Conservation (phyloP, 768 basidiomycete species). For the Phallus indusiatus region DNA sequence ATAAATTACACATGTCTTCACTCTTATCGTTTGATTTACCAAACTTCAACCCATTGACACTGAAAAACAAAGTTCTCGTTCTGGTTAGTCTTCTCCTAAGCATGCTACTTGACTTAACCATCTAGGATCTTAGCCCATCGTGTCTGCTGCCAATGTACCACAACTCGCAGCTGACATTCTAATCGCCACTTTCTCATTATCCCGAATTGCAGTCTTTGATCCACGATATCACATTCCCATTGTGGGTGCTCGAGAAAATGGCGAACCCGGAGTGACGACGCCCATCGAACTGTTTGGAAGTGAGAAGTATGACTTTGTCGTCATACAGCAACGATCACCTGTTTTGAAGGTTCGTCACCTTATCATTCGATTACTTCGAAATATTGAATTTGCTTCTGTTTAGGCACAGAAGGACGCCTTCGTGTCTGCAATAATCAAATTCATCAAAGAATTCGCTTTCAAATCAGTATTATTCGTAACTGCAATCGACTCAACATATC, state of each 20-base stretch:
- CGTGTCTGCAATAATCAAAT: constrained; percentile 44
- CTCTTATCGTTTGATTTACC: neutral
- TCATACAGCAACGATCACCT: constrained; percentile 75
- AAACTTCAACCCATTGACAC: neutral
- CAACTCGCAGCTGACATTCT: constrained; percentile 71
- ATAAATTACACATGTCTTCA: neutral
- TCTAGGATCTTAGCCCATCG: constrained; percentile 45
- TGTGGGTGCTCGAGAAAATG: constrained; percentile 63
- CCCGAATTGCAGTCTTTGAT: constrained; percentile 55
- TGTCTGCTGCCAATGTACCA: constrained; percentile 74
- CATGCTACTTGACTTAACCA: neutral
- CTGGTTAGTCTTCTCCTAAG: neutral
- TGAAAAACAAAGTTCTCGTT: neutral
- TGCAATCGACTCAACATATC: constrained; percentile 65
- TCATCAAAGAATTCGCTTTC: constrained; percentile 41
- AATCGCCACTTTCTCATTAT: constrained; percentile 53
- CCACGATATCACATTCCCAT: constrained; percentile 56
- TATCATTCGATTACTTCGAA: neutral
- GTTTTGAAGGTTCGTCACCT: constrained; percentile 51
- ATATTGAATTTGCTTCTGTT: neutral
- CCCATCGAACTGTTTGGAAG: constrained; percentile 69
- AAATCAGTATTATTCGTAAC: constrained; percentile 54
- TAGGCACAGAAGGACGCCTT: constrained; percentile 66
- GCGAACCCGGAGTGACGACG: constrained; percentile 51
- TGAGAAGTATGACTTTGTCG: constrained; percentile 36